Evolutionary conservation across 345 rosid genomes (phyloP).

Genomic region (Kandelia obovata): DNA sequence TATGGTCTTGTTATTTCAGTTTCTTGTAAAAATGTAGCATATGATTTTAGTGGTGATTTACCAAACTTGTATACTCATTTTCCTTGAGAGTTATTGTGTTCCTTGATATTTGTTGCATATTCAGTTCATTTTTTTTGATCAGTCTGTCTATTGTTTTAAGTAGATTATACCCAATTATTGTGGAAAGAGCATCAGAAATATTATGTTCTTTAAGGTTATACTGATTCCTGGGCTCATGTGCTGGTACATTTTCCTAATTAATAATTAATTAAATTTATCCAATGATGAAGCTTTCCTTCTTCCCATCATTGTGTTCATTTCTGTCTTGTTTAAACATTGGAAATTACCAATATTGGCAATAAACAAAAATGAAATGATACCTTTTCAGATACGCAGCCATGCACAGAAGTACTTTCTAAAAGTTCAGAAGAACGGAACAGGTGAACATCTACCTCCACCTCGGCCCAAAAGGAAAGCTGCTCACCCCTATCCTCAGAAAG

Average conservation of each 20-base stretch:
- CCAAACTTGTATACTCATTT: neutral
- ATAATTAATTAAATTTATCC: no score
- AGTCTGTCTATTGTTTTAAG: no score
- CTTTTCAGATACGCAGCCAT: constrained; percentile 75
- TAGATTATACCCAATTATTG: no score
- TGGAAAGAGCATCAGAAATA: no score
- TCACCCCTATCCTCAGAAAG: constrained; percentile 92
- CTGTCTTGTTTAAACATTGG: neutral
- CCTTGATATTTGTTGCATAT: no score
- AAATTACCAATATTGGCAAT: neutral
- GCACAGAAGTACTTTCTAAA: constrained; percentile 88
- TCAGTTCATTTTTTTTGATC: no score
- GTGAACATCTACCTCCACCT: constrained; percentile 89
- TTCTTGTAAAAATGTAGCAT: no score
- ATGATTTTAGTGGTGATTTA: neutral
- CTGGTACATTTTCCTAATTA: no score
- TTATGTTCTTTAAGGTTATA: no score
- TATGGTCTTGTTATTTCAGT: neutral
- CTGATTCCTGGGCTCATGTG: no score
- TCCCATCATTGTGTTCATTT: neutral
- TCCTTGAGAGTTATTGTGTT: no score
- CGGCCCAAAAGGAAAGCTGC: constrained; percentile 93
- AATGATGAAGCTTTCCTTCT: neutral
- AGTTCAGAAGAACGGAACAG: constrained; percentile 80
- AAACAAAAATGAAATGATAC: neutral